Percentiles rank a stretch among this genome's conserved stretches.
Evolutionary conservation across 371 early-diverging fungal genomes (phyloP).

Genomic region (Syncephalastrum monosporum): DNA sequence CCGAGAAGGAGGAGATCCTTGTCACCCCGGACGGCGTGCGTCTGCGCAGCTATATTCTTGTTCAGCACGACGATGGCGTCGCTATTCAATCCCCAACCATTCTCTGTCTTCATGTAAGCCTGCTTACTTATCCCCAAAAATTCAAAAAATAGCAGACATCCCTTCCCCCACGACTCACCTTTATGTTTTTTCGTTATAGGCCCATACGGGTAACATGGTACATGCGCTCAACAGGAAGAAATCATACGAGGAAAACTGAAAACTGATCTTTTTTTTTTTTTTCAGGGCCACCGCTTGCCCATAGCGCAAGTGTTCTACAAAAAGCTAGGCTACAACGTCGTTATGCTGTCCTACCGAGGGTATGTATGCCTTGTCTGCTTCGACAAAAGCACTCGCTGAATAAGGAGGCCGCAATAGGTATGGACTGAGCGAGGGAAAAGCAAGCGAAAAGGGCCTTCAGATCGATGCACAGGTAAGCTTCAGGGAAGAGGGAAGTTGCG

Average conservation of each 20-base stretch:
- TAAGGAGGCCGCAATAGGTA: slow-evolving; percentile 53
- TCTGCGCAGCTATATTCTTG: slow-evolving; percentile 79
- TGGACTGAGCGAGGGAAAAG: slow-evolving; percentile 84
- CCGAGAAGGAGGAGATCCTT: slow-evolving; percentile 78
- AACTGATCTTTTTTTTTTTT: slow-evolving; percentile 2
- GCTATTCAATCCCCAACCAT: slow-evolving; percentile 72
- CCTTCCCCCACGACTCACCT: too few relatives aligned
- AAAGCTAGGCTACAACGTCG: slow-evolving; percentile 76
- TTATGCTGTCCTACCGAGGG: slow-evolving; percentile 96
- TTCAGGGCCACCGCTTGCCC: slow-evolving; percentile 85
- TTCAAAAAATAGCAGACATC: too few relatives aligned
- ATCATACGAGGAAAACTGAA: background rate
- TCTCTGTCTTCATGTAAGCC: slow-evolving; percentile 79
- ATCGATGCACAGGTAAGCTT: slow-evolving; percentile 81
- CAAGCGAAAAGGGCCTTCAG: slow-evolving; percentile 84
- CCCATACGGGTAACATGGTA: slow-evolving; percentile 97
- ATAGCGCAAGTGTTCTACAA: slow-evolving; percentile 76
- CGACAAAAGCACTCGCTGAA: background rate
- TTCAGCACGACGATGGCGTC: slow-evolving; percentile 51
- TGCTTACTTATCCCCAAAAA: too few relatives aligned
- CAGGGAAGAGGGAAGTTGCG: background rate
- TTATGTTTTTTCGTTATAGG: slow-evolving; percentile 34
- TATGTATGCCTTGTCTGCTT: slow-evolving; percentile 23
- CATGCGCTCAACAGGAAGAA: background rate
- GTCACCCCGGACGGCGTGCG: slow-evolving; percentile 77